A percentile compares a stretch with the other conserved stretches of the same genome.
These are phyloP conservation scores for Collybia nuda DNA, from an alignment of 768 basidiomycete species.

Conservation along the genomic window DNA sequence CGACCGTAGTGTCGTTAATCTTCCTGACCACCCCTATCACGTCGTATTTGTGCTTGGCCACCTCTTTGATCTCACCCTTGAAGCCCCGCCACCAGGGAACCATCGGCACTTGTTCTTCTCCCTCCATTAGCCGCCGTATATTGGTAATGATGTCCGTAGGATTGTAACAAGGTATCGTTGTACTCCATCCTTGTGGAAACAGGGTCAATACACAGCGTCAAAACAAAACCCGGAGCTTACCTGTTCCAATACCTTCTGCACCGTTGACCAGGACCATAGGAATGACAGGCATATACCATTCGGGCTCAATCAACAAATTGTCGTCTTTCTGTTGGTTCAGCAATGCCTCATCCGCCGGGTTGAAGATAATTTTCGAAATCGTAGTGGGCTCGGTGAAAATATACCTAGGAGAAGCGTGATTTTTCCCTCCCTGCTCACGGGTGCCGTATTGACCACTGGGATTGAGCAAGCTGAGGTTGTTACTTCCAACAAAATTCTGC, in stretches of 20 bases:
- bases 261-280: slow-evolving; percentile 93
- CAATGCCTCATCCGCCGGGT: slow-evolving; percentile 84
- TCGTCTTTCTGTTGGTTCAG: slow-evolving; percentile 86
- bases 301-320: slow-evolving; percentile 83
- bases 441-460: slow-evolving; percentile 97
- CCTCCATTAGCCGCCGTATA: slow-evolving; percentile 81
- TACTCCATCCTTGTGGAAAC: slow-evolving; percentile 82
- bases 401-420: slow-evolving; percentile 95
- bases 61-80: slow-evolving; percentile 80
- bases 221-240: slow-evolving; percentile 35
- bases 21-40: slow-evolving; percentile 74
- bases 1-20: slow-evolving; percentile 84
- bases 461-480: slow-evolving; percentile 86
- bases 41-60: slow-evolving; percentile 84
- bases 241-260: slow-evolving; percentile 96
- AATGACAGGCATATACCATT: slow-evolving; percentile 89
- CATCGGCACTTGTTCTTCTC: slow-evolving; percentile 84
- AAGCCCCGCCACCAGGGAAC: slow-evolving; percentile 98
- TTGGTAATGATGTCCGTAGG: slow-evolving; percentile 89
- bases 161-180: slow-evolving; percentile 88
- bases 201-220: slow-evolving; percentile 1
- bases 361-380: slow-evolving; percentile 76
- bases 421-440: slow-evolving; percentile 90
- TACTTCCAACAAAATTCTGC: slow-evolving; percentile 92
- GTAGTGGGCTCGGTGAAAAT: slow-evolving; percentile 82